phyloP scores from a whole-genome alignment of 768 basidiomycete genomes.

The Podaxis carcinomalis region DNA sequence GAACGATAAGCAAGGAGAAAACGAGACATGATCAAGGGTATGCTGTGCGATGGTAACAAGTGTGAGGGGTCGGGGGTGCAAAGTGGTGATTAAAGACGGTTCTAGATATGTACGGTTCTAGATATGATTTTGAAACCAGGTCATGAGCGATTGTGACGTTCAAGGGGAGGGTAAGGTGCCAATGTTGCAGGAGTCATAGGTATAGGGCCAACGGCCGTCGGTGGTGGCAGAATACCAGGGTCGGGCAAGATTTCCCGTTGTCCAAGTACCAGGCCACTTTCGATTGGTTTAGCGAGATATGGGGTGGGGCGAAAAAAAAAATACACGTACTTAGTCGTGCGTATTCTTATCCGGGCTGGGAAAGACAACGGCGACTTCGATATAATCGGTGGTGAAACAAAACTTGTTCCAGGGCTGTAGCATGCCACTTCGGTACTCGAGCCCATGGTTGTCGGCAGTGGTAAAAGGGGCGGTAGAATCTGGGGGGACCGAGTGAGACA shows the following conservation, averaged over 20 bases:
- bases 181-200: constrained; percentile 68
- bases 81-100: too few relatives aligned
- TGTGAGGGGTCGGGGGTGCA: too few relatives aligned
- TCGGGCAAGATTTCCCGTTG: constrained; percentile 83
- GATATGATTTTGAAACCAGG: too few relatives aligned
- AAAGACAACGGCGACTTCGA: constrained; percentile 61
- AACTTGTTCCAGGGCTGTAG: constrained; percentile 66
- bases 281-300: neutral
- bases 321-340: constrained; percentile 52
- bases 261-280: constrained; percentile 89
- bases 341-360: constrained; percentile 56
- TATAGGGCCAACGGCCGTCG: constrained; percentile 84
- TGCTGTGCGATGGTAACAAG: too few relatives aligned
- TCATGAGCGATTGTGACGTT: too few relatives aligned
- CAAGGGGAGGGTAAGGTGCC: constrained; percentile 49
- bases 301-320: neutral
- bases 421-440: constrained; percentile 68
- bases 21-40: too few relatives aligned
- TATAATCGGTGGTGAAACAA: constrained; percentile 71
- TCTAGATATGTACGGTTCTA: too few relatives aligned
- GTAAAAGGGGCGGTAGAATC: constrained; percentile 43
- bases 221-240: constrained; percentile 78
- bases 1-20: too few relatives aligned
- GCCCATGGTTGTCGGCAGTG: constrained; percentile 43
- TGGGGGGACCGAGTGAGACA: constrained; percentile 17